phyloP scores from a whole-genome alignment of 495 filamentous ascomycete species.

The Geoglossum glabrum region DNA sequence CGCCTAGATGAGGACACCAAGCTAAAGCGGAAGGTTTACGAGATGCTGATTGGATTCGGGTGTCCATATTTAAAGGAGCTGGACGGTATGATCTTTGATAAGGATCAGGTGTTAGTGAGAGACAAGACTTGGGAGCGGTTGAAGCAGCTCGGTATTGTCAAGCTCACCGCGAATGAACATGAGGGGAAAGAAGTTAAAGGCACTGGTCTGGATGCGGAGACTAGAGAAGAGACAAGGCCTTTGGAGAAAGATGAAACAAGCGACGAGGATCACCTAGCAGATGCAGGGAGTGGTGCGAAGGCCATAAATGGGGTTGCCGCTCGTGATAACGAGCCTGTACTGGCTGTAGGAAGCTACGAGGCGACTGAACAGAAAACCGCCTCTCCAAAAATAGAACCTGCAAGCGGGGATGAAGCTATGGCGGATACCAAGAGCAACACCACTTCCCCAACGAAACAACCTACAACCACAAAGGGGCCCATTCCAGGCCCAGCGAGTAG shows the following conservation, averaged over 20 bases:
- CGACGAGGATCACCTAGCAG: too few relatives aligned
- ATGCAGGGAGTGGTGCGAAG: too few relatives aligned
- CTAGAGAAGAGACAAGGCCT: background rate
- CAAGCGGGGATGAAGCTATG: too few relatives aligned
- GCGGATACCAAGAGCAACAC: too few relatives aligned
- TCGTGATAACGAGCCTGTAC: background rate
- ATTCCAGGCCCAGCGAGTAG: too few relatives aligned
- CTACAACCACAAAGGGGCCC: too few relatives aligned
- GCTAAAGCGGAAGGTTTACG: conserved; percentile 2
- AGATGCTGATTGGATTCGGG: conserved; percentile 2
- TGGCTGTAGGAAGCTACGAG: background rate
- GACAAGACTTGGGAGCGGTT: background rate
- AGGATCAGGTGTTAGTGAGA: background rate
- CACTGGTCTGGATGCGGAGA: background rate
- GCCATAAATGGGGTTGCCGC: too few relatives aligned
- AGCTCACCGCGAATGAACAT: background rate
- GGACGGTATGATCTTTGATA: background rate
- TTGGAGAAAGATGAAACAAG: too few relatives aligned
- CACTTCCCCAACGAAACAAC: too few relatives aligned
- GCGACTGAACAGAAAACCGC: too few relatives aligned
- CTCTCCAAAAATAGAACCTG: too few relatives aligned
- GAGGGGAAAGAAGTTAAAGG: too few relatives aligned
- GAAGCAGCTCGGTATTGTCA: background rate
- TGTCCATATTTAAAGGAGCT: background rate
- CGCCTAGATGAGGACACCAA: conserved; percentile 2